Conservation (phyloP, 1,139 yeast species). For the Sugiyamaella pinicola region DNA sequence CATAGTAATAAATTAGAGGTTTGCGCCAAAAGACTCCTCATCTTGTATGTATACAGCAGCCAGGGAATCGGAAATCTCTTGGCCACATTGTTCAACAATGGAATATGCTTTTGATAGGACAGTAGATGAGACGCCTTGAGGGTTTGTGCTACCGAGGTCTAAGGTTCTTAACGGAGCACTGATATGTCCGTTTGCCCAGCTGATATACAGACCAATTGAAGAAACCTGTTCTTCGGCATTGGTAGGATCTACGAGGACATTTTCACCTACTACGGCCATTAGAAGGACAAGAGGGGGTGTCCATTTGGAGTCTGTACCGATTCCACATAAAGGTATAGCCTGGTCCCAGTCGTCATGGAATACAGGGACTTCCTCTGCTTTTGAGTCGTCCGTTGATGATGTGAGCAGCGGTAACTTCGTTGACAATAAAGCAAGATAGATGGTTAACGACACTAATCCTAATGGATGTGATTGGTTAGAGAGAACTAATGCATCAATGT, state of each 20-base stretch:
- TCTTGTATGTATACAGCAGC: slow-evolving; percentile 21
- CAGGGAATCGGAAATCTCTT: slow-evolving; percentile 30
- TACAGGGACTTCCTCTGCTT: slow-evolving; percentile 81
- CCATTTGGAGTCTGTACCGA: slow-evolving; percentile 38
- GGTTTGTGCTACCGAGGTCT: slow-evolving; percentile 18
- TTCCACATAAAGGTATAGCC: slow-evolving; percentile 49
- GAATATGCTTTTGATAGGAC: slow-evolving; percentile 15
- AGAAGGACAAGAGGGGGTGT: slow-evolving; percentile 78
- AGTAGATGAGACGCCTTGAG: slow-evolving; percentile 12
- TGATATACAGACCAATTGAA: slow-evolving; percentile 74
- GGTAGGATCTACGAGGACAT: slow-evolving; percentile 77
- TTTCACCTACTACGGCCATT: slow-evolving; percentile 70
- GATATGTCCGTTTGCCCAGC: slow-evolving; percentile 54
- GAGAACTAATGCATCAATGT: slow-evolving; percentile 74
- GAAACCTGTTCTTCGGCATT: slow-evolving; percentile 82
- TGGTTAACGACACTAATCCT: slow-evolving; percentile 73
- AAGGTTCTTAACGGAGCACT: slow-evolving; percentile 18
- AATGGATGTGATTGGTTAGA: slow-evolving; percentile 73
- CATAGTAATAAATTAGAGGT: slow-evolving; percentile 8
- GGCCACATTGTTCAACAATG: slow-evolving; percentile 25
- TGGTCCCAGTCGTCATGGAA: slow-evolving; percentile 85
- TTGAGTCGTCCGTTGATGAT: slow-evolving; percentile 58
- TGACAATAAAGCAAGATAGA: slow-evolving; percentile 76
- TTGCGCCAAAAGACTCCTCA: slow-evolving; percentile 4
- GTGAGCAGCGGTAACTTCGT: slow-evolving; percentile 73